Evolutionary conservation across 2,329 filamentous ascomycete species (phyloP).

Genomic region (Aureobasidium sp.): DNA sequence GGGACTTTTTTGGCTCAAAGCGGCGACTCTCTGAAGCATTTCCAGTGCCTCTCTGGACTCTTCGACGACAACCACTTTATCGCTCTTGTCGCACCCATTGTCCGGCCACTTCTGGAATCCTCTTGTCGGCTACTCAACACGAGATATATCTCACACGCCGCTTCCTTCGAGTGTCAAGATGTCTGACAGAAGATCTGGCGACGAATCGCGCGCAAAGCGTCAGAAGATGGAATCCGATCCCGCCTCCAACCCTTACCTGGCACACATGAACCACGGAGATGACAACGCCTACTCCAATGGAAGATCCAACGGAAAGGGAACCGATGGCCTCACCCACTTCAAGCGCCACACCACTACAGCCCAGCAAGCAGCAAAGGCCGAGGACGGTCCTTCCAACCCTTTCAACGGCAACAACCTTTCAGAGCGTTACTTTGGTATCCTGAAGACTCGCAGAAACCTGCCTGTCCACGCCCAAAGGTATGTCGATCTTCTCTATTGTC

Average conservation of each 20-base stretch:
- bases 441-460: slow-evolving; percentile 73
- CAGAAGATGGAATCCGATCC: slow-evolving; percentile 49
- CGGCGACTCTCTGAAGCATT: neutral
- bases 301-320: slow-evolving; percentile 20
- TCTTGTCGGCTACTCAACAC: neutral
- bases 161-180: slow-evolving; percentile 27
- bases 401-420: slow-evolving; percentile 75
- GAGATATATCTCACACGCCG: neutral
- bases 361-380: slow-evolving; percentile 60
- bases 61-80: neutral
- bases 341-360: slow-evolving; percentile 75
- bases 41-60: neutral
- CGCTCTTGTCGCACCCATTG: neutral
- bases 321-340: slow-evolving; percentile 49
- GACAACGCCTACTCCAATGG: slow-evolving; percentile 22
- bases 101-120: neutral
- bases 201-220: slow-evolving; percentile 45
- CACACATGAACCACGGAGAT: slow-evolving; percentile 65
- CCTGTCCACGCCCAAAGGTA: slow-evolving; percentile 87
- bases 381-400: slow-evolving; percentile 75
- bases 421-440: slow-evolving; percentile 79
- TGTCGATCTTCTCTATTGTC: too few relatives aligned
- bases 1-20: slow-evolving; percentile 7
- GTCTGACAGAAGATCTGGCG: slow-evolving; percentile 48
- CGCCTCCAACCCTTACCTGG: slow-evolving; percentile 75